Evolutionary conservation across 345 rosid species (phyloP).

Genomic region (Cochlearia excelsa): DNA sequence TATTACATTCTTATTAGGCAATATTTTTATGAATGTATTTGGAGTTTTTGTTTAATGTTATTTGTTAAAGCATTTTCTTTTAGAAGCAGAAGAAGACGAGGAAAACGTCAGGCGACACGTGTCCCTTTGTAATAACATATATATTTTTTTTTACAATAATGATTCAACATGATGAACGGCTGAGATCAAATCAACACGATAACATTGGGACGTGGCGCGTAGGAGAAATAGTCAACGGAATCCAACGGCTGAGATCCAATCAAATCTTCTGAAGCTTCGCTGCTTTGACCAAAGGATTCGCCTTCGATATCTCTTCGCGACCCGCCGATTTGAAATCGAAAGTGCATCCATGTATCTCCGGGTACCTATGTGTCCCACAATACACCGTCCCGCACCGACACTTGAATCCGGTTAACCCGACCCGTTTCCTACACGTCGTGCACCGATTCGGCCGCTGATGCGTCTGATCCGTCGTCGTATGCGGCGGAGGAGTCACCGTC

Average conservation of each 20-base stretch:
- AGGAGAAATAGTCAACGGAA: constrained; percentile 23
- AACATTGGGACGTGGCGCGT: constrained; percentile 16
- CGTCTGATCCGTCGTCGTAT: constrained; percentile 16
- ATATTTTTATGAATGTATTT: too few relatives aligned
- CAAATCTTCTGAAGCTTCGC: constrained; percentile 50
- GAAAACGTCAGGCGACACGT: too few relatives aligned
- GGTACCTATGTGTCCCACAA: constrained; percentile 51
- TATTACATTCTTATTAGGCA: too few relatives aligned
- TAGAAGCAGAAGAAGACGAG: too few relatives aligned
- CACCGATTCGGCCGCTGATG: constrained; percentile 43
- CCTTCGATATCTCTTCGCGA: constrained; percentile 52
- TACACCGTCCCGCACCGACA: constrained; percentile 49
- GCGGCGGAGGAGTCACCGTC: constrained; percentile 12
- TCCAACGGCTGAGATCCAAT: constrained; percentile 23
- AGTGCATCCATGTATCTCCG: constrained; percentile 46
- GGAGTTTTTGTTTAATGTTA: too few relatives aligned
- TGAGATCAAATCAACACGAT: constrained; percentile 25
- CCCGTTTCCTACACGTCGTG: constrained; percentile 47
- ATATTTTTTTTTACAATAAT: too few relatives aligned
- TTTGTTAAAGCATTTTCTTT: too few relatives aligned
- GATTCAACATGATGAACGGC: constrained; percentile 2
- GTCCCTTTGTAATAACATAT: too few relatives aligned
- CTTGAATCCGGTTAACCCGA: constrained; percentile 49
- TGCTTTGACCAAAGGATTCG: constrained; percentile 52
- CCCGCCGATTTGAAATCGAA: constrained; percentile 54